Evolutionary conservation across 164 flowering plant species (phyloP), one percentile per base, ranked within the genome.

Genomic region (Tetrastigma voinierianum): DNA sequence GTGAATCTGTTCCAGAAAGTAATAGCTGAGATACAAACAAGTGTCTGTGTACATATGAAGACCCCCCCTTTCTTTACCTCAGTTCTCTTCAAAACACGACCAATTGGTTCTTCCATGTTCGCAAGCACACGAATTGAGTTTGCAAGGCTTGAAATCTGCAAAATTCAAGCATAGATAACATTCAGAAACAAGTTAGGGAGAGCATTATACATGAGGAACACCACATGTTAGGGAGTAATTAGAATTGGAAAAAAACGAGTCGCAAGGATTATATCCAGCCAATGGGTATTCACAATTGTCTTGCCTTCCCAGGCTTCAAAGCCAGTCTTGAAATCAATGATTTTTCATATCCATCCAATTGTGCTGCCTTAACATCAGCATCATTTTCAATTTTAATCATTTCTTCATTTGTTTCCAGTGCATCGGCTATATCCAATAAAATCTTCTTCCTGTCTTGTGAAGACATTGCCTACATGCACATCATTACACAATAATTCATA

Each of bases 71-170:
- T 57, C 17, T 71, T 63, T 69, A 91, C 99, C 97, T 91, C 86
- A 7, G 97, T 96, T 81, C 72, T 85, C 74, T 85, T 96, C 66
- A 86, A 61, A 65, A 91, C 82, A 49, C 66, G 83, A 55, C 97
- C 96, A 81, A 96, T 81, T 58, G 99, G 99, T 53, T 96, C 98
- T 55, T 96, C 89, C 95, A 93, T 93, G 72, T 87, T 78, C 48
- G 99, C 98, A 70, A 96, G 95, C 47, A 78, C 80, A 67, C 98
- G 98, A 70, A 96, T 79, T 21, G 93, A 80, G 62, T 86, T 86
- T 46, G 99, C 88, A 67, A 96, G 90, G 72, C 88, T 83, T 53
- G 81, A 62, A 66, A 96, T 78, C 98, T 96, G 87, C 60, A 46
- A 20, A 65, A 46, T 20, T 7, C n/a, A 12, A 49, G 17, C 15